phyloP scores from a whole-genome alignment of 805 yeast genomes.

The Candida pseudofarinosa region DNA sequence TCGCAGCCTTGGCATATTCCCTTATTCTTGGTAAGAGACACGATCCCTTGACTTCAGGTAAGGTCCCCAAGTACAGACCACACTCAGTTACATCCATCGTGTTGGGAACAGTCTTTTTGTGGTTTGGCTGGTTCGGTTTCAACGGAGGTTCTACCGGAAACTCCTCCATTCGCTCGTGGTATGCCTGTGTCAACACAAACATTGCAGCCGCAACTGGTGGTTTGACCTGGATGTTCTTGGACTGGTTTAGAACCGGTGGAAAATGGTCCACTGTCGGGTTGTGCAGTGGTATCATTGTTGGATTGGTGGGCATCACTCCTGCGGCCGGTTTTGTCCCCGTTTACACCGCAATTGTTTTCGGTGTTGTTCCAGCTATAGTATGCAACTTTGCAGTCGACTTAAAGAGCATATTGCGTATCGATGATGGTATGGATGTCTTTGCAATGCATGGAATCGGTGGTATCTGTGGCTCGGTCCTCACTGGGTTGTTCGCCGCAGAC shows the following conservation, averaged over 20 bases:
- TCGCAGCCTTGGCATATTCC: conserved; percentile 92
- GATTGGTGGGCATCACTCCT: conserved; percentile 93
- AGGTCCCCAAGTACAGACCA: conserved; percentile 87
- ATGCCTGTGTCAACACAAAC: conserved; percentile 90
- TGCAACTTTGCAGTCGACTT: conserved; percentile 86
- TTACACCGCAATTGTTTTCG: conserved; percentile 82
- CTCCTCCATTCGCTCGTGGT: conserved; percentile 89
- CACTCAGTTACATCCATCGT: conserved; percentile 90
- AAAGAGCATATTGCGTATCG: conserved; percentile 67
- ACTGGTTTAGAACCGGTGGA: conserved; percentile 78
- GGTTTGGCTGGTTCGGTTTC: conserved; percentile 99
- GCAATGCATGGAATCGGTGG: conserved; percentile 96
- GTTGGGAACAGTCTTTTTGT: conserved; percentile 87
- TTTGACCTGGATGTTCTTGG: conserved; percentile 89
- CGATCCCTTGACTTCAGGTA: conserved; percentile 65
- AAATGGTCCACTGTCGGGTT: conserved; percentile 93
- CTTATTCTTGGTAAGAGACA: conserved; percentile 87
- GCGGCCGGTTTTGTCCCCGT: conserved; percentile 96
- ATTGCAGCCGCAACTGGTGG: conserved; percentile 93
- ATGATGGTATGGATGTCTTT: conserved; percentile 94
- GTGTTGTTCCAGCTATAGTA: conserved; percentile 67
- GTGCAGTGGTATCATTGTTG: conserved; percentile 91
- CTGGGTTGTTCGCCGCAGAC: conserved; percentile 91
- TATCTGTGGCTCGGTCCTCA: conserved; percentile 71
- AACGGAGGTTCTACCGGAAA: conserved; percentile 98